phyloP scores from a whole-genome alignment of 2,329 filamentous ascomycete species.

The Periconia macrospinosa region DNA sequence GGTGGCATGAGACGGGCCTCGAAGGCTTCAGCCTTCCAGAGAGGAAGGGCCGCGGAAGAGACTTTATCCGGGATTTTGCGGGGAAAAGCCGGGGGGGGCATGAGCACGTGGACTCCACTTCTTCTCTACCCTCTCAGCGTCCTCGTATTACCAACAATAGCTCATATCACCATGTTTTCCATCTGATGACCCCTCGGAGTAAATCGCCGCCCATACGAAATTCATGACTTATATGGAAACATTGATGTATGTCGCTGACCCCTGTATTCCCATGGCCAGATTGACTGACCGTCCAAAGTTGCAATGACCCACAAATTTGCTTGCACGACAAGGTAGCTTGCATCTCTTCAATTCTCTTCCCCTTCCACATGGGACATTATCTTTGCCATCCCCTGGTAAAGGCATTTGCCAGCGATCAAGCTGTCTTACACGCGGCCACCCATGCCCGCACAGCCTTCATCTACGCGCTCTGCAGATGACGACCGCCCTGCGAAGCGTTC shows the following conservation, averaged over 20 bases:
- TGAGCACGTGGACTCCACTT: neutral
- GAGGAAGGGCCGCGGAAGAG: neutral
- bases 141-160: neutral
- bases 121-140: neutral
- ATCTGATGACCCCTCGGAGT: neutral
- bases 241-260: neutral
- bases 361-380: neutral
- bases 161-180: neutral
- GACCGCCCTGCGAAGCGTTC: conserved; percentile 54
- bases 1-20: neutral
- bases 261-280: neutral
- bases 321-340: neutral
- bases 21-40: too few relatives aligned
- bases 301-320: neutral
- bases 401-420: neutral
- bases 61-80: conserved; percentile 1
- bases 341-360: neutral
- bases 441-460: conserved; percentile 1
- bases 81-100: neutral
- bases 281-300: neutral
- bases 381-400: too few relatives aligned
- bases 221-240: neutral
- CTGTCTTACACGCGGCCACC: neutral
- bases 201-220: neutral
- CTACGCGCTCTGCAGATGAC: conserved; percentile 1